phyloP scores from a whole-genome alignment of 129 eudicot species.

The Solidago caesia region DNA sequence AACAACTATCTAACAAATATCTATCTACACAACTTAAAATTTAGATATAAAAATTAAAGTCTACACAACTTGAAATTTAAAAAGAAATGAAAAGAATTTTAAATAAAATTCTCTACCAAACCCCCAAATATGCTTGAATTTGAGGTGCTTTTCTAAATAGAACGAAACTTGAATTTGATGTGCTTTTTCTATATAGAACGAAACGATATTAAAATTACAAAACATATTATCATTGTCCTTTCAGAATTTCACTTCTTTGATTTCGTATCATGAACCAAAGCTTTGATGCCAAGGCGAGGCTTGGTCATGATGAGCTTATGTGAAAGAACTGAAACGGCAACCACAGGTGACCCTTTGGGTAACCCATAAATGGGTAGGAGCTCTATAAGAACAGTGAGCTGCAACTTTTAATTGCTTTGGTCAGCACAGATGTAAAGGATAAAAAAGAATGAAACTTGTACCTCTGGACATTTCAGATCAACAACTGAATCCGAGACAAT shows the following conservation, averaged over 20 bases:
- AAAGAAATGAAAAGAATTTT: too few relatives aligned
- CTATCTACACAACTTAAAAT: too few relatives aligned
- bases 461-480: slow-evolving; percentile 71
- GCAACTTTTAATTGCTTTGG: slow-evolving; percentile 15
- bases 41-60: too few relatives aligned
- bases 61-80: too few relatives aligned
- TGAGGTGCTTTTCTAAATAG: background rate
- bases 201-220: background rate
- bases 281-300: slow-evolving; percentile 57
- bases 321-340: slow-evolving; percentile 63
- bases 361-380: slow-evolving; percentile 52
- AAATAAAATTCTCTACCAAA: too few relatives aligned
- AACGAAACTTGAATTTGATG: background rate
- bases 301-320: slow-evolving; percentile 51
- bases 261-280: slow-evolving; percentile 47
- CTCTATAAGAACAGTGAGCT: slow-evolving; percentile 60
- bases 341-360: slow-evolving; percentile 43
- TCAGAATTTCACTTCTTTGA: slow-evolving; percentile 17
- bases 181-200: too few relatives aligned
- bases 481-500: slow-evolving; percentile 49
- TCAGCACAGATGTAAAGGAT: slow-evolving; percentile 9
- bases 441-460: slow-evolving; percentile 10
- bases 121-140: background rate
- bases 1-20: too few relatives aligned
- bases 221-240: slow-evolving; percentile 13